Base-by-base conservation (phyloP, 177 flowering plant species). In the Viscum album region DNA sequence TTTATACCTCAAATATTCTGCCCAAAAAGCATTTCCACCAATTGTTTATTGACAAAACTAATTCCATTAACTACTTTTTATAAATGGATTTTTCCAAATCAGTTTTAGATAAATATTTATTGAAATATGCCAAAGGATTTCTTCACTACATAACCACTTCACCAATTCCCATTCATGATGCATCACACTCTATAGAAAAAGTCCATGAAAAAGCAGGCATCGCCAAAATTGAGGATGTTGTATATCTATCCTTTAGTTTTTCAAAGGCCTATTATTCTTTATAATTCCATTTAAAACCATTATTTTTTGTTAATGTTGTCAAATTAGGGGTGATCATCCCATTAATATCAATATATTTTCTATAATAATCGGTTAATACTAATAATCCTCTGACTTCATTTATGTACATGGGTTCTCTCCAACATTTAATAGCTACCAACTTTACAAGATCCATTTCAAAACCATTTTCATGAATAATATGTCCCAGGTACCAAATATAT, bases 21-120 rank as follows among this genome's bases (percentile, higher is more conserved):
- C 69, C 69, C 1, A 67, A 23, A 34, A 67, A 19, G 26, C 47
- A 67, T 1, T 24, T 32, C 7, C 59, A n/a, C 59, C 69, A 67
- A n/a, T n/a, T n/a, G n/a, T 29, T 41, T 36, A 32, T 39, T 28
- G n/a, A 66, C n/a, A 54, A n/a, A 2, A 26, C 31, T n/a, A 28
- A 5, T 54, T 30, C 60, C 60, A 54, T 2, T 31, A 54, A 10
- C 60, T 54, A 30, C 15, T 54, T 54, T 31, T 54, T 23, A 54
- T 54, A 54, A 54, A 16, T 29, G 13, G 60, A 54, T n/a, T 10
- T 1, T n/a, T 31, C 60, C 15, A 12, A 2, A 54, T 54, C n/a
- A n/a, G 30, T 54, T 54, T 54, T n/a, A n/a, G n/a, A 10, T 12
- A 2, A 4, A 54, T 4, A 6, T 12, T 31, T n/a, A 7, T 16